Evolutionary conservation across 2,329 filamentous ascomycete genomes (phyloP).

Genomic region (Aureobasidium lini): DNA sequence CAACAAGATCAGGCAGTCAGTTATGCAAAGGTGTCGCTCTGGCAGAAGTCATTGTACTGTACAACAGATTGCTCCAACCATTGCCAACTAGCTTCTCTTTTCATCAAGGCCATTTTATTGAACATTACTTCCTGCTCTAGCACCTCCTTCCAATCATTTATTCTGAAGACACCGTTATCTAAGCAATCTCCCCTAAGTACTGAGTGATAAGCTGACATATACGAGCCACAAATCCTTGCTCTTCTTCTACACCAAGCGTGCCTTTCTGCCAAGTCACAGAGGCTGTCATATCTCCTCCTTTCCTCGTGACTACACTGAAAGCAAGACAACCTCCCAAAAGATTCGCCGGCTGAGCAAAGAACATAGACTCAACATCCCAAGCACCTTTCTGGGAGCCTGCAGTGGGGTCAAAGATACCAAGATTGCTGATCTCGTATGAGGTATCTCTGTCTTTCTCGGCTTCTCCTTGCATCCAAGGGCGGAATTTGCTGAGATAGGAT

Average conservation of each 20-base stretch:
- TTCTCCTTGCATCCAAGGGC: conserved; percentile 34
- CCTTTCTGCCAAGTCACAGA: conserved; percentile 38
- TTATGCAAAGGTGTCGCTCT: too few relatives aligned
- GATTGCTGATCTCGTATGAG: conserved; percentile 43
- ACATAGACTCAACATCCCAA: conserved; percentile 28
- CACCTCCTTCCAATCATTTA: too few relatives aligned
- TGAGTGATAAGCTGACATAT: conserved; percentile 20
- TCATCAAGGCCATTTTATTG: too few relatives aligned
- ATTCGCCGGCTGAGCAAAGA: conserved; percentile 40
- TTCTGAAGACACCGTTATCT: neutral
- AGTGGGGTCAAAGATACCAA: conserved; percentile 31
- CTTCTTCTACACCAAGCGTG: conserved; percentile 31
- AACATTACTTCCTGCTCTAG: too few relatives aligned
- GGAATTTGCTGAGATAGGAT: conserved; percentile 33
- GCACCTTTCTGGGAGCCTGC: neutral
- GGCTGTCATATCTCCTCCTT: conserved; percentile 32
- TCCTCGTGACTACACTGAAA: conserved; percentile 37
- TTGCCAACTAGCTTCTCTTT: too few relatives aligned
- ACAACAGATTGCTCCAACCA: too few relatives aligned
- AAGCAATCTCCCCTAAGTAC: neutral
- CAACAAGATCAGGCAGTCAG: too few relatives aligned
- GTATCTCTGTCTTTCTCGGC: conserved; percentile 32
- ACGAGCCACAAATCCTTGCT: conserved; percentile 16
- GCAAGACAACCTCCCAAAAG: conserved; percentile 31
- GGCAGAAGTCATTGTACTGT: too few relatives aligned